These are phyloP conservation scores for Coelastrella sp. DNA, from an alignment of 139 green algal genomes.

Conservation along the genomic window DNA sequence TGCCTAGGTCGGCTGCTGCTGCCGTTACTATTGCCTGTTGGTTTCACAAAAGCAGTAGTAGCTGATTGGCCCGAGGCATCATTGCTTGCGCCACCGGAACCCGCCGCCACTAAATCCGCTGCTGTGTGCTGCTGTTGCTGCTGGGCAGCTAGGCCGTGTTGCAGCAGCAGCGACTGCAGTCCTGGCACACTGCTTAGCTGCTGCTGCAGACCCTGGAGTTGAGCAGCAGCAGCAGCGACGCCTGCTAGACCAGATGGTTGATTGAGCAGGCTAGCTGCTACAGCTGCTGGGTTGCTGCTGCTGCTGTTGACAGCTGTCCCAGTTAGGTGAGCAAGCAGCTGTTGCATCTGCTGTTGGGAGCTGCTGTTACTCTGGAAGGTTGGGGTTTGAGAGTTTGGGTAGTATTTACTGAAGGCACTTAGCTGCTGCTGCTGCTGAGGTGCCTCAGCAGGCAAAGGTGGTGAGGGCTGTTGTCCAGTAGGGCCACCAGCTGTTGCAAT, in stretches of 20 bases:
- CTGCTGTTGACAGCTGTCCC: slow-evolving; percentile 25
- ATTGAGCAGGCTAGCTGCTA: background rate
- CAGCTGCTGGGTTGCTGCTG: background rate
- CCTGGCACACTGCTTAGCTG: background rate
- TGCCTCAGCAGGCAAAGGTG: background rate
- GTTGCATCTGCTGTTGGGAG: background rate
- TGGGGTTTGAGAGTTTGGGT: background rate
- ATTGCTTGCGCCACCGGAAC: background rate
- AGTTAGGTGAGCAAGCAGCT: background rate
- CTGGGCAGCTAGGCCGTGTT: background rate
- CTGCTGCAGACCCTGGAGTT: background rate
- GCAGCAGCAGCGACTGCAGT: slow-evolving; percentile 22
- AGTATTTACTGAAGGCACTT: background rate
- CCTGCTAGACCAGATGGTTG: background rate
- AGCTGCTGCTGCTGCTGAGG: background rate
- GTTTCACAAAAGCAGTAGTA: background rate
- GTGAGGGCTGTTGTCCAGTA: background rate
- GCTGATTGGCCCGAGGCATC: slow-evolving; percentile 9
- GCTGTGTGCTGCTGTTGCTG: background rate
- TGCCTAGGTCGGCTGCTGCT: background rate
- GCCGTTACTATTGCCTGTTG: background rate
- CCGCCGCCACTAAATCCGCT: background rate
- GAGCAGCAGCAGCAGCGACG: slow-evolving; percentile 13
- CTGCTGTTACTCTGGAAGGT: background rate
- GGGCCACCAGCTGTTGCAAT: background rate